Evolutionary conservation across 208 protist genomes (phyloP).

Genomic region (Porcisia hertigi): DNA sequence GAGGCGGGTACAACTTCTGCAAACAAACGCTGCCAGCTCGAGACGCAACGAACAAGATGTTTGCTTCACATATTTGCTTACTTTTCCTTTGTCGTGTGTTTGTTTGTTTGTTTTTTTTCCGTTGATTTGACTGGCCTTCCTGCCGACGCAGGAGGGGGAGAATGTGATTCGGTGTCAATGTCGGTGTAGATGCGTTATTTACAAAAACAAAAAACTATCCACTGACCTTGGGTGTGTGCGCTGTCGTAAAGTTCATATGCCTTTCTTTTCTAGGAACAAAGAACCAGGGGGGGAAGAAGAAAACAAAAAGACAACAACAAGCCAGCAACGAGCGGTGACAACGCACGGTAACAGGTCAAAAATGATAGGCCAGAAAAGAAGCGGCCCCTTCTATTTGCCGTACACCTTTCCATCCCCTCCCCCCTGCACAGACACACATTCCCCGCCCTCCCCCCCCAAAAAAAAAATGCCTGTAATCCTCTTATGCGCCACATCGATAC

Average conservation of each 20-base stretch:
- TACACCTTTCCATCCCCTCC: neutral
- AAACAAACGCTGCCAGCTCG: neutral
- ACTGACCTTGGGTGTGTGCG: neutral
- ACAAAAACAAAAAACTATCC: slow-evolving; percentile 3
- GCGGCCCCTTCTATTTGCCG: neutral
- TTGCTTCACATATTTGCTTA: neutral
- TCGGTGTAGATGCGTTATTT: slow-evolving; percentile 16
- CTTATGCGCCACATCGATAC: neutral
- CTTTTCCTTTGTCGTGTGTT: neutral
- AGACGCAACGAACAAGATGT: neutral
- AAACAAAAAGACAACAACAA: neutral
- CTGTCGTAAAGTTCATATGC: neutral
- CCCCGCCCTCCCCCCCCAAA: neutral
- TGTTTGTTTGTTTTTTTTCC: slow-evolving; percentile 1
- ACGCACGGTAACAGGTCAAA: neutral
- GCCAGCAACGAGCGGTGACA: slow-evolving; percentile 1
- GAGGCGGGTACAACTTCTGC: neutral
- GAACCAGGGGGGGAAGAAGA: neutral
- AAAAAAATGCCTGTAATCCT: neutral
- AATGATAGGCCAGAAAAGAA: neutral
- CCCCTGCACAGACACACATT: slow-evolving; percentile 2
- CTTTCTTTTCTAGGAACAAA: neutral
- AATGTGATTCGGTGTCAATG: neutral
- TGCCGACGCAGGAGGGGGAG: neutral
- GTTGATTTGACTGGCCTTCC: neutral